phyloP scores from a whole-genome alignment of 495 filamentous ascomycete genomes.

The Penicillium pulvis region DNA sequence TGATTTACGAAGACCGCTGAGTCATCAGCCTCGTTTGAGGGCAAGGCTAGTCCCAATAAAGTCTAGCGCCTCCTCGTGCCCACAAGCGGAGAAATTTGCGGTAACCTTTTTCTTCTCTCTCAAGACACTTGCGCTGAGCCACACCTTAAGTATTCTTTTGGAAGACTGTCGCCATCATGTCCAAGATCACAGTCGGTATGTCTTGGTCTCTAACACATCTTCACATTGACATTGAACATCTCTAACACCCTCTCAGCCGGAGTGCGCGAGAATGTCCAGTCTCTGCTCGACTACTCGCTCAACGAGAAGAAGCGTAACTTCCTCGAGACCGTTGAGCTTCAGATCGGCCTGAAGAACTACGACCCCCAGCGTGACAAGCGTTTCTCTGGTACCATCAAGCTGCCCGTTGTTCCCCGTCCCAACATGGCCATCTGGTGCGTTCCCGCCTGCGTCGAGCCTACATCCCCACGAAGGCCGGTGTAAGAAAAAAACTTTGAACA shows the following conservation, averaged over 20 bases:
- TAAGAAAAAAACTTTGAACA: background rate
- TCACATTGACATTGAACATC: slow-evolving; percentile 6
- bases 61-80: slow-evolving; percentile 37
- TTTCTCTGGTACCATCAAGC: slow-evolving; percentile 98
- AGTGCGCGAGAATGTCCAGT: slow-evolving; percentile 91
- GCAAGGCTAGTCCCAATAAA: slow-evolving; percentile 33
- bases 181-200: slow-evolving; percentile 86
- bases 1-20: slow-evolving; percentile 10
- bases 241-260: slow-evolving; percentile 64
- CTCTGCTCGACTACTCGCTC: slow-evolving; percentile 88
- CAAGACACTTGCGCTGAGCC: slow-evolving; percentile 59
- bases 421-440: slow-evolving; percentile 89
- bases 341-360: slow-evolving; percentile 99
- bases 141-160: slow-evolving; percentile 71
- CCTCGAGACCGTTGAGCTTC: slow-evolving; percentile 87
- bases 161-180: slow-evolving; percentile 70
- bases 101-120: slow-evolving; percentile 26
- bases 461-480: background rate
- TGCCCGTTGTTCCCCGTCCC: slow-evolving; percentile 86
- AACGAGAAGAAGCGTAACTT: slow-evolving; percentile 99
- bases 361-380: slow-evolving; percentile 99
- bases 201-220: slow-evolving; percentile 19
- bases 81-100: slow-evolving; percentile 54
- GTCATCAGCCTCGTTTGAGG: slow-evolving; percentile 34
- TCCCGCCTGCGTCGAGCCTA: background rate